Base-by-base conservation (phyloP, 768 basidiomycete species). In the Calocybe cyanea region DNA sequence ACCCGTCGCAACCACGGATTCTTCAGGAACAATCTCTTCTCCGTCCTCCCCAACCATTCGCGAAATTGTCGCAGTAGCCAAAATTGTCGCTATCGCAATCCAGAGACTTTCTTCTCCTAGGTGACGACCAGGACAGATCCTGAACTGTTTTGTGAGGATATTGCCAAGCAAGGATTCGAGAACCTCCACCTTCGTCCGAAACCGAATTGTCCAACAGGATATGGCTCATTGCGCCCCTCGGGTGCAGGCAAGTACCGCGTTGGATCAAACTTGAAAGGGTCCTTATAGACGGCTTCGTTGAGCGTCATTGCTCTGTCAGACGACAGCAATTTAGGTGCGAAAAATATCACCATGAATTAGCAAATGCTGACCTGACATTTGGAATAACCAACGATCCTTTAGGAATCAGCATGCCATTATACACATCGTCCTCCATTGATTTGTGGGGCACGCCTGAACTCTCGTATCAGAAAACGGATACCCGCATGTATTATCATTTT, bases 91-190 rank as follows among this genome's bases (percentile, higher is more conserved):
- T 5, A 54, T 45, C 14, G 33, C 50, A 30, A 54, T 51, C 55
- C 62, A 64, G 18, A 70, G 14, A 14, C 66, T 69, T 3, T 64
- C 58, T 24, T 73, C 68, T 2, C 70, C 74, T 31, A 76, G 52
- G 34, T 69, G 40, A 25, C 59, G 50, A 7, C 42, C 42, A 8
- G 34, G 33, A 35, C 42, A 43, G 2, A 13, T 21, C 14, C 42
- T 4, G 14, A 8, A 8, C 34, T 35, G 13, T 35, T 35, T 35
- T 6, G 7, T n/a, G 5, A 35, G 14, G 5, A n/a, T 5, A n/a
- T n/a, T 35, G 4, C 17, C 14, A 6, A 5, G 34, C 17, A 8
- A 8, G 34, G 7, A 7, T n/a, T 35, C n/a, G 34, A 35, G 7
- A 21, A 7, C 18, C 30, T 20, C 38, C 7, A 51, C 53, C 53